These are phyloP conservation scores for Scalesia atractyloides DNA, from an alignment of 129 eudicot genomes.

Conservation along the genomic window DNA sequence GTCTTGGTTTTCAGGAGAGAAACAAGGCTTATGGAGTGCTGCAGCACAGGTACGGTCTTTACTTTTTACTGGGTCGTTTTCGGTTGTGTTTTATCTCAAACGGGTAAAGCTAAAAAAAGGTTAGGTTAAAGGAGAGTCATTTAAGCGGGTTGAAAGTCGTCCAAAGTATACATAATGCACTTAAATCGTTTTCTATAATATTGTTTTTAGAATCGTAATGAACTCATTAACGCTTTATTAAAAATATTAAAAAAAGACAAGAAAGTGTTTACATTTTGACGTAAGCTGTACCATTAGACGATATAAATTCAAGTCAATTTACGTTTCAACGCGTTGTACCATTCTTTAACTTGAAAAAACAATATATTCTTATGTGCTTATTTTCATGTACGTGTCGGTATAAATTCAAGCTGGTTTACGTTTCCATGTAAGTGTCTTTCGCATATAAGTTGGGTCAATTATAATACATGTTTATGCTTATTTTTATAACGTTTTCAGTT, in stretches of 20 bases:
- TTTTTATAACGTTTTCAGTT: too few species aligned
- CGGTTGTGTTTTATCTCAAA: slow-evolving; percentile 2
- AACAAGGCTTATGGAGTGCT: slow-evolving; percentile 74
- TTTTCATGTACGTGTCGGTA: too few species aligned
- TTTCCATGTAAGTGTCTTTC: too few species aligned
- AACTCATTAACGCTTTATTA: background rate
- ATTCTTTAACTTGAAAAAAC: too few species aligned
- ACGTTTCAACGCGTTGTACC: too few species aligned
- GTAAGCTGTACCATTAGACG: too few species aligned
- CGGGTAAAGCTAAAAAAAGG: background rate
- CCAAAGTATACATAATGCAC: background rate
- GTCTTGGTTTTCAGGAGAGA: slow-evolving; percentile 68
- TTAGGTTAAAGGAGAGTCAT: background rate
- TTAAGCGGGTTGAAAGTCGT: background rate
- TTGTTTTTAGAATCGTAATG: background rate
- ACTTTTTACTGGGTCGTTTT: background rate
- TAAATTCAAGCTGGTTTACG: too few species aligned
- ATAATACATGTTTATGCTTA: too few species aligned
- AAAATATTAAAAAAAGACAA: background rate
- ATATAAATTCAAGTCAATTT: too few species aligned
- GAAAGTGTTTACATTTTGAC: background rate
- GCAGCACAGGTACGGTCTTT: slow-evolving; percentile 74
- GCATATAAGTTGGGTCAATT: too few species aligned
- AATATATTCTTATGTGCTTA: too few species aligned
- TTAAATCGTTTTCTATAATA: background rate